Percentiles rank a stretch among this genome's conserved stretches.
These are phyloP conservation scores for Pelargonium australe DNA, from an alignment of 441 rosid species.

Conservation along the genomic window DNA sequence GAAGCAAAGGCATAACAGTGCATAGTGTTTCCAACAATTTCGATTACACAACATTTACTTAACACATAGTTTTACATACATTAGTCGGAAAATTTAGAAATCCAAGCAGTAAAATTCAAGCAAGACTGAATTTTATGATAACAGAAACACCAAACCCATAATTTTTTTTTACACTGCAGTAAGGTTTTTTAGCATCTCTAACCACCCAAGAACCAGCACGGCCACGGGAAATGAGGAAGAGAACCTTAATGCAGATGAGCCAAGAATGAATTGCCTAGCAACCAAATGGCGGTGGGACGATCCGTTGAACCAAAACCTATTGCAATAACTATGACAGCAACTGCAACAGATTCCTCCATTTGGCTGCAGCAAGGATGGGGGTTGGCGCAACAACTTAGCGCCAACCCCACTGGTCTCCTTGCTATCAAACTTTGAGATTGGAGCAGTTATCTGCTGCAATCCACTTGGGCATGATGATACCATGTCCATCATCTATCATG, in stretches of 20 bases:
- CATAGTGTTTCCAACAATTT: background rate
- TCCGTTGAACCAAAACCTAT: conserved; percentile 22
- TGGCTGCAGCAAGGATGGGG: conserved; percentile 34
- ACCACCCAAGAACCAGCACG: conserved; percentile 13
- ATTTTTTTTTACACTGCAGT: conserved; percentile 10
- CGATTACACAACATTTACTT: background rate
- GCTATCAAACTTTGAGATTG: conserved; percentile 44
- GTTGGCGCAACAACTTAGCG: conserved; percentile 18
- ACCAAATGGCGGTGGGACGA: conserved; percentile 34
- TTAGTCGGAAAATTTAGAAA: no score
- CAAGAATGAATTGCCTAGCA: conserved; percentile 96
- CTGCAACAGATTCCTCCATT: conserved; percentile 21
- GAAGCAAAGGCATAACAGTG: background rate
- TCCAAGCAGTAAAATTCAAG: no score
- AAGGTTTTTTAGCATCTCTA: conserved; percentile 21
- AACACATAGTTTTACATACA: no score
- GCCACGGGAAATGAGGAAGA: conserved; percentile 20
- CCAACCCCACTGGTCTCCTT: conserved; percentile 23
- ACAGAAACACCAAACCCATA: no score
- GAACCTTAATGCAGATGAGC: conserved; percentile 44
- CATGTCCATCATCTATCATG: conserved; percentile 35
- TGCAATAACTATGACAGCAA: conserved; percentile 7
- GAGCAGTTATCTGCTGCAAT: conserved; percentile 45
- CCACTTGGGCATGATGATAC: conserved; percentile 53
- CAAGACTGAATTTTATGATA: no score